Percentiles rank a stretch among this genome's conserved stretches.
These are phyloP conservation scores for Hansfordia pulvinata DNA, from an alignment of 2,329 filamentous ascomycete species.

Conservation along the genomic window DNA sequence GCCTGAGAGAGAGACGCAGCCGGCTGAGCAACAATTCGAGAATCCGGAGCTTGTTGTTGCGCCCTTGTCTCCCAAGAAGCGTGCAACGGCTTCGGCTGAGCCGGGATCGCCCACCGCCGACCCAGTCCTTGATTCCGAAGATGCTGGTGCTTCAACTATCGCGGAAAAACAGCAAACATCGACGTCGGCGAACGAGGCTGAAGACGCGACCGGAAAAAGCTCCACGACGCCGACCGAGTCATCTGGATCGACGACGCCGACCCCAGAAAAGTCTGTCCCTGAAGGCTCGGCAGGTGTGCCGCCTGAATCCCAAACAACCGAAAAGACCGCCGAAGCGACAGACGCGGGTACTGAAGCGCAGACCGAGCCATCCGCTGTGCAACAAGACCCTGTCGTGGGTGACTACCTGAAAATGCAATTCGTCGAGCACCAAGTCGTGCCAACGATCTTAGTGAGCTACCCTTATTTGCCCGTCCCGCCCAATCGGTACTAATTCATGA, in stretches of 20 bases:
- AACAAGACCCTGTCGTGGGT: conserved; percentile 65
- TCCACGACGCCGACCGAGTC: too few relatives aligned
- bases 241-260: too few relatives aligned
- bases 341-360: too few relatives aligned
- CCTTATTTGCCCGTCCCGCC: not conserved
- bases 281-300: conserved; percentile 13
- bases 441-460: conserved; percentile 72
- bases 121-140: conserved; percentile 2
- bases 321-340: conserved; percentile 5
- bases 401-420: conserved; percentile 95
- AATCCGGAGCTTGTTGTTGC: conserved; percentile 42
- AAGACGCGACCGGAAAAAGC: too few relatives aligned
- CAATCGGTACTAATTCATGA: conserved; percentile 7
- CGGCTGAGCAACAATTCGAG: conserved; percentile 36
- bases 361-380: too few relatives aligned
- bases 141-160: conserved; percentile 2
- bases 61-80: conserved; percentile 41
- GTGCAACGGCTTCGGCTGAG: conserved; percentile 10
- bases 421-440: conserved; percentile 86
- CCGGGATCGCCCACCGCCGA: too few relatives aligned
- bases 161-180: too few relatives aligned
- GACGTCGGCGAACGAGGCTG: too few relatives aligned
- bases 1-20: conserved; percentile 43
- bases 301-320: conserved; percentile 7
- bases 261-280: too few relatives aligned